These are phyloP conservation scores for Cnidoscolus chayamansa DNA, from an alignment of 441 rosid genomes.

Conservation along the genomic window DNA sequence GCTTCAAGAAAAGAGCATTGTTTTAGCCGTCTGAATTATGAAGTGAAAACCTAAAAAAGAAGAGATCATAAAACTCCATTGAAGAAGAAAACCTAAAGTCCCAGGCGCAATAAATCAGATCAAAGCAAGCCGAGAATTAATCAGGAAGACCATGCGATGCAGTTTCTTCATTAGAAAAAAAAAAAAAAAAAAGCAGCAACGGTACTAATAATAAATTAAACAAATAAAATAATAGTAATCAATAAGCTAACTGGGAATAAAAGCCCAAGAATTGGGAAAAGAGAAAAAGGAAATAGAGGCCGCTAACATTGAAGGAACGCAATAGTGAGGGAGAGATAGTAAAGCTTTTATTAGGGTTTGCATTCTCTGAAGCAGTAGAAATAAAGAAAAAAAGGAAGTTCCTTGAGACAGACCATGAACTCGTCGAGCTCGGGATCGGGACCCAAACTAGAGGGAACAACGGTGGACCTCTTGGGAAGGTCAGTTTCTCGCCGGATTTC, in stretches of 20 bases:
- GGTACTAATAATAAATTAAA: not conserved
- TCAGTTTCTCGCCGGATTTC: constrained; percentile 40
- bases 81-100: not conserved
- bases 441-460: constrained; percentile 28
- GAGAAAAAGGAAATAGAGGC: not conserved
- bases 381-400: not conserved
- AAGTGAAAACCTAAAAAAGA: not conserved
- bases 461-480: constrained; percentile 20
- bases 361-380: not conserved
- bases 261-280: not conserved
- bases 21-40: not conserved
- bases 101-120: no score
- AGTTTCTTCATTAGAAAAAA: not conserved
- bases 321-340: not conserved
- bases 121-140: no score
- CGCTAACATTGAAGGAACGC: not conserved
- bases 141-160: not conserved
- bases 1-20: no score
- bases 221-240: not conserved
- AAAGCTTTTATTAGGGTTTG: constrained; percentile 24
- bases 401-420: constrained; percentile 48
- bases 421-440: constrained; percentile 66
- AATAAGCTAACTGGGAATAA: not conserved
- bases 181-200: no score
- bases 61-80: not conserved